Base-by-base conservation (phyloP, 768 basidiomycete genomes). In the Mycena indigotica region DNA sequence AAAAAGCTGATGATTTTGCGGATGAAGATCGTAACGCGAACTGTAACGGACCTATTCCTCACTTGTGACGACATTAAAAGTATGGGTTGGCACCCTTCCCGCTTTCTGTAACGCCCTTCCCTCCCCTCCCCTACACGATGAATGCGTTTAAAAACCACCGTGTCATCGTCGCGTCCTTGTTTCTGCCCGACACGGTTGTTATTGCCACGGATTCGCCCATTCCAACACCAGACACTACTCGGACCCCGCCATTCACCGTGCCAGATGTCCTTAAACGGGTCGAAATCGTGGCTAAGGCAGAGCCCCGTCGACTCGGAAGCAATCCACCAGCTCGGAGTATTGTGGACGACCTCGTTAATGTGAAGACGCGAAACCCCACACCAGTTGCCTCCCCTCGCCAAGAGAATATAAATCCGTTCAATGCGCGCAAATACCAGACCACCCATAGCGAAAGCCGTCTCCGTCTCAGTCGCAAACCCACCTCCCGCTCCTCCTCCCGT, bases 131-230 rank as follows among this genome's bases (percentile, higher is more conserved):
- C 13, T 28, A 52, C 41, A 67, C 72, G 58, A 91, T 91, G 89
- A 80, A 80, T 68, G 86, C 89, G 32, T 81, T 91, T 67, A 79
- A 86, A 54, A 84, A 84, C 72, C 87, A 89, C 70, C 78, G 91
- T 28, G 80, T 89, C 53, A 77, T 93, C 70, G 86, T 93, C 70
- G 91, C 90, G 16, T 87, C 88, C n/a, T 84, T 93, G 57, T 92
- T 93, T 69, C 84, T 93, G 30, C 91, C 91, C 32, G 83, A 82
- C 57, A 89, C 90, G 32, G 83, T 84, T 40, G 83, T 86, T 44
- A 73, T 85, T 39, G 84, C 82, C 68, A 23, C 58, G 29, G 81
- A 86, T 24, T 84, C 84, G 0, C 69, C 73, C 15, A 80, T 82
- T 0, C 66, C 82, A 0, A 84, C 85, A 0, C 83, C 86, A 10